Conservation (phyloP, 768 basidiomycete species). For the Agrocybe praecox region DNA sequence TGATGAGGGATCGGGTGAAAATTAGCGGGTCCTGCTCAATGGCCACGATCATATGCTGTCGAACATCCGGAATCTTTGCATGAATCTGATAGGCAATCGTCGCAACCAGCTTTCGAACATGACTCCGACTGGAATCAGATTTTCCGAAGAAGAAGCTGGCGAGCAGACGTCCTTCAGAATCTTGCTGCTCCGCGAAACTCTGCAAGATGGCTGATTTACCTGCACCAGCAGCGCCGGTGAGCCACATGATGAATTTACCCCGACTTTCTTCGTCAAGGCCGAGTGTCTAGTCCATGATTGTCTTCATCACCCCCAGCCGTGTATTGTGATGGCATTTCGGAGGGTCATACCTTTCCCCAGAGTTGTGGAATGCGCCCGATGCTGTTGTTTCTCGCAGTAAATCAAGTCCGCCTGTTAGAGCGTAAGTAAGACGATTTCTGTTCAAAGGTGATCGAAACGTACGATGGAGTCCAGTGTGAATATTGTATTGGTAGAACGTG, state of each 20-base stretch:
- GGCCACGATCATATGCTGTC: neutral
- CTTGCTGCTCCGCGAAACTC: conserved; percentile 7
- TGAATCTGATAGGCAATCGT: conserved; percentile 16
- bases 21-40: conserved; percentile 5
- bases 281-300: conserved; percentile 9
- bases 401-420: conserved; percentile 13
- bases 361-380: conserved; percentile 25
- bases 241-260: conserved; percentile 13
- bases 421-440: too few relatives aligned
- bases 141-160: conserved; percentile 16
- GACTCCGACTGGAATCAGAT: neutral
- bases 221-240: conserved; percentile 15
- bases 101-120: neutral
- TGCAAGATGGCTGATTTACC: conserved; percentile 20
- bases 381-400: conserved; percentile 29
- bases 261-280: conserved; percentile 16
- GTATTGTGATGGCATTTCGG: conserved; percentile 17
- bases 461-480: too few relatives aligned
- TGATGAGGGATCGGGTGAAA: neutral
- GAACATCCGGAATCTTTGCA: neutral
- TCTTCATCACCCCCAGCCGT: conserved; percentile 6
- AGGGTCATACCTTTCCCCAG: conserved; percentile 7
- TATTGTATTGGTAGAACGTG: too few relatives aligned
- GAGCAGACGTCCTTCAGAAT: neutral
- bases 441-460: too few relatives aligned